These are phyloP conservation scores for Diaporthe aspalathi DNA, from an alignment of 2,329 filamentous ascomycete species.

Conservation along the genomic window DNA sequence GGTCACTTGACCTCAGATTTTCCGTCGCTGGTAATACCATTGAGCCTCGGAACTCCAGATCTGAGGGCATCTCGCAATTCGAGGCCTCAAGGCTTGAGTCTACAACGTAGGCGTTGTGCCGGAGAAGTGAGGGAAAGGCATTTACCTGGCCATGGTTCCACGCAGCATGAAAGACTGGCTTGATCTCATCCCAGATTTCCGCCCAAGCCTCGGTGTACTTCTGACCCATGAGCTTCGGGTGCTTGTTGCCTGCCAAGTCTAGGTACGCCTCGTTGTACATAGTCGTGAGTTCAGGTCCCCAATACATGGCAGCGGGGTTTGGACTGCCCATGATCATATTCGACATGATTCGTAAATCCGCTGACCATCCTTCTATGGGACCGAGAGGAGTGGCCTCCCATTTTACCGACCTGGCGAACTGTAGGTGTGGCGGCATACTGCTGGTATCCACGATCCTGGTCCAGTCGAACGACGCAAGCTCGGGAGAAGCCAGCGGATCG, in stretches of 20 bases:
- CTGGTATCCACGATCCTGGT: constrained; percentile 66
- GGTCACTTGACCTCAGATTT: background rate
- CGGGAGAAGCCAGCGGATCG: constrained; percentile 41
- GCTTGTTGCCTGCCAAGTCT: constrained; percentile 72
- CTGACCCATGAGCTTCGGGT: constrained; percentile 80
- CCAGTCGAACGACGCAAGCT: constrained; percentile 79
- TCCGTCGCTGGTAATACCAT: background rate
- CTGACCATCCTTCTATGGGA: constrained; percentile 78
- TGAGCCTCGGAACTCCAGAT: too few species aligned
- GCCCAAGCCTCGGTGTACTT: constrained; percentile 76
- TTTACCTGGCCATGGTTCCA: constrained; percentile 65
- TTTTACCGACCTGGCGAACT: constrained; percentile 76
- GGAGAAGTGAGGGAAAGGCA: background rate
- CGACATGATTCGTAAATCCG: constrained; percentile 80
- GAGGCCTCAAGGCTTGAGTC: background rate
- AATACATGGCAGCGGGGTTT: constrained; percentile 82
- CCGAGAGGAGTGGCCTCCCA: constrained; percentile 81
- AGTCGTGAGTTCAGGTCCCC: constrained; percentile 71
- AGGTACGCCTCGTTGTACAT: constrained; percentile 81
- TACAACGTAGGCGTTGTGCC: too few species aligned
- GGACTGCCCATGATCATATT: constrained; percentile 85
- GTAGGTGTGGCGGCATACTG: constrained; percentile 75
- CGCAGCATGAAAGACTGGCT: constrained; percentile 75
- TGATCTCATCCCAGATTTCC: constrained; percentile 80
- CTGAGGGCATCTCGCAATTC: too few species aligned